Conservation (phyloP, 2,329 filamentous ascomycete genomes). For the Colletotrichum horii region DNA sequence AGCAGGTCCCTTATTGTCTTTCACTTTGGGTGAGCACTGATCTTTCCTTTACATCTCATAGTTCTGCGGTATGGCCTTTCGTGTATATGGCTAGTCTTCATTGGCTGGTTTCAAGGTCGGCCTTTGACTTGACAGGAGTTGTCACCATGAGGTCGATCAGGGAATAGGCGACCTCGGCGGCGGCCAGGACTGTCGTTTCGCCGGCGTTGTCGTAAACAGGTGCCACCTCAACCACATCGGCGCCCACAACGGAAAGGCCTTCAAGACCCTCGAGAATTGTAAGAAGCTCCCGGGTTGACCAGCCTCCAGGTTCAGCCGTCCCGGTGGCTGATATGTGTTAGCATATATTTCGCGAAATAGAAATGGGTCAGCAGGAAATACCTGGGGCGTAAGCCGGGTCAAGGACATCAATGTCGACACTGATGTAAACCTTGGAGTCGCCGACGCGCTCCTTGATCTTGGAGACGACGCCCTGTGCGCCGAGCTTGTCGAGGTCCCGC, state of each 20-base stretch:
- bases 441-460: constrained; percentile 63
- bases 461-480: constrained; percentile 67
- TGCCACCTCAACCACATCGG: constrained; percentile 81
- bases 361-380: constrained; percentile 26
- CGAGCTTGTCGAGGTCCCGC: constrained; percentile 74
- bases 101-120: neutral
- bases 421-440: constrained; percentile 67
- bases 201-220: constrained; percentile 77
- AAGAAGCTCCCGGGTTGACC: constrained; percentile 80
- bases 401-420: constrained; percentile 81
- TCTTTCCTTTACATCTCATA: neutral
- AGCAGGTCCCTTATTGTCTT: neutral
- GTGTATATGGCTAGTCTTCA: neutral
- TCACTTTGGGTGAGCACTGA: neutral
- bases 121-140: constrained; percentile 30
- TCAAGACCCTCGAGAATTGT: constrained; percentile 75
- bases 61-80: neutral
- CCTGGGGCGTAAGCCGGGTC: constrained; percentile 72
- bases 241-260: constrained; percentile 74
- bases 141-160: constrained; percentile 70
- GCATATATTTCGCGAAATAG: neutral
- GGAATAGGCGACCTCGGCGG: constrained; percentile 76
- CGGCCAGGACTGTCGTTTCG: constrained; percentile 76
- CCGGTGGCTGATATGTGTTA: constrained; percentile 60
- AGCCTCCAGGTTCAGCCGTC: constrained; percentile 80